phyloP scores from a whole-genome alignment of 1,284 basidiomycete species.

The Hortiboletus rubellus region DNA sequence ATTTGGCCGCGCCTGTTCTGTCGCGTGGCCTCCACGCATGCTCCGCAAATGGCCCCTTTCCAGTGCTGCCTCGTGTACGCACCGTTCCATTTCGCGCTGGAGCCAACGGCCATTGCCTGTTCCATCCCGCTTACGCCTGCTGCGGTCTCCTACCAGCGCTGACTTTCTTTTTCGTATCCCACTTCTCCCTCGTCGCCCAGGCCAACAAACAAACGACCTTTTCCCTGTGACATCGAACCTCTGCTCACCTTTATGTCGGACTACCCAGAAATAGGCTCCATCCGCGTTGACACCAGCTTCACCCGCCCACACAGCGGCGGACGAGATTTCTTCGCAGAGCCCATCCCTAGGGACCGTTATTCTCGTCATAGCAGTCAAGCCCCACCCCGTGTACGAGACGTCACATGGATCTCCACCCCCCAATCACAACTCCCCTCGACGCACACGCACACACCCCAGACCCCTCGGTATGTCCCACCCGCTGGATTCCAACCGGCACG shows the following conservation, averaged over 20 bases:
- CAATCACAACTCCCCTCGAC: constrained; percentile 33
- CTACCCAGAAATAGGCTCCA: constrained; percentile 22
- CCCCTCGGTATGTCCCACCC: constrained; percentile 25
- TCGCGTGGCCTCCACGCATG: constrained; percentile 22
- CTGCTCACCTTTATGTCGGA: constrained; percentile 20
- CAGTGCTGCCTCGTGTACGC: constrained; percentile 29
- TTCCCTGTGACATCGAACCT: neutral
- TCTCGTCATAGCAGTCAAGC: constrained; percentile 31
- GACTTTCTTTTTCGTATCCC: neutral
- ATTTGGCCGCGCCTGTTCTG: neutral
- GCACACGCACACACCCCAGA: constrained; percentile 33
- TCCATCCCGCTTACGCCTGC: constrained; percentile 28
- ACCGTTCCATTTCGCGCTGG: constrained; percentile 23
- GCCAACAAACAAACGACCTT: neutral
- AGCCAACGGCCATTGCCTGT: constrained; percentile 18
- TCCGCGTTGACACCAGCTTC: constrained; percentile 35
- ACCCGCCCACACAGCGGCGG: constrained; percentile 27
- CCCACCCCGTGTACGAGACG: constrained; percentile 28
- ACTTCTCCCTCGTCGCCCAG: constrained; percentile 2
- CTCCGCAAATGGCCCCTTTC: constrained; percentile 22
- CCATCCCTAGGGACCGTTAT: constrained; percentile 28
- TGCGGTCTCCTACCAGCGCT: constrained; percentile 16
- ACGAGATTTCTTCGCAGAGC: constrained; percentile 30
- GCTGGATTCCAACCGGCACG: constrained; percentile 25
- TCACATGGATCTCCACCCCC: constrained; percentile 33